These are phyloP conservation scores for Phytopythium kandeliae DNA, from an alignment of 352 stramenopile genomes.

Conservation along the genomic window DNA sequence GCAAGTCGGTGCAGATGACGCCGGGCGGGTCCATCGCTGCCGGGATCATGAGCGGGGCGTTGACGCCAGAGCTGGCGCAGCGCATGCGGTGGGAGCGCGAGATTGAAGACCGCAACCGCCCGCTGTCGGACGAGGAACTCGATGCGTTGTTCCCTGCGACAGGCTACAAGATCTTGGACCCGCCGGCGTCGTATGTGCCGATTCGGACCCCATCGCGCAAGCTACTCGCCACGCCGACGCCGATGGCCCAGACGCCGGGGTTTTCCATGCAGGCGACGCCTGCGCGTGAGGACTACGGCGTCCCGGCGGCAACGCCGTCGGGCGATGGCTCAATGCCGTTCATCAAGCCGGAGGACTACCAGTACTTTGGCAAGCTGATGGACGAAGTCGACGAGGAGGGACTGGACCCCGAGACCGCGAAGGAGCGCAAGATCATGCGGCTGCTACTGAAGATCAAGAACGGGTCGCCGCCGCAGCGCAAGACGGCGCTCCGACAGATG, in stretches of 20 bases:
- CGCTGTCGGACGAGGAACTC: conserved; percentile 94
- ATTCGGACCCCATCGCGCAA: conserved; percentile 94
- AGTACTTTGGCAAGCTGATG: conserved; percentile 97
- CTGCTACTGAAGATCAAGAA: conserved; percentile 99
- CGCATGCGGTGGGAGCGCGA: conserved; percentile 93
- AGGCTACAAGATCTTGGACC: conserved; percentile 95
- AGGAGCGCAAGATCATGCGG: conserved; percentile 97
- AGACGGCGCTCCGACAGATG: conserved; percentile 95
- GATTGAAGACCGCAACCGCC: conserved; percentile 96
- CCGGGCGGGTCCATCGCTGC: conserved; percentile 51
- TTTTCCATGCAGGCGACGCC: conserved; percentile 86
- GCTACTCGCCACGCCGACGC: conserved; percentile 94
- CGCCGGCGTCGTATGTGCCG: conserved; percentile 94
- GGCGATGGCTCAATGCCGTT: conserved; percentile 90
- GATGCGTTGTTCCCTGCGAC: conserved; percentile 95
- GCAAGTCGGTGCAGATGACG: conserved; percentile 59
- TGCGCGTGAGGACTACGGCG: conserved; percentile 71
- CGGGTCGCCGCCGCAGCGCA: conserved; percentile 96
- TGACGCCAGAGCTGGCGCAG: conserved; percentile 91
- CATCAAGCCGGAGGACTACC: conserved; percentile 99
- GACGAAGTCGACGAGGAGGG: conserved; percentile 87
- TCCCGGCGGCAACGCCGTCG: conserved; percentile 58
- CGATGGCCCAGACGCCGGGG: conserved; percentile 89
- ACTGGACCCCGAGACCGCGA: conserved; percentile 90
- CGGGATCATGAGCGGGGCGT: conserved; percentile 53